Conservation (phyloP, 306 rosid genomes). For the Pterocarpus macrocarpus region DNA sequence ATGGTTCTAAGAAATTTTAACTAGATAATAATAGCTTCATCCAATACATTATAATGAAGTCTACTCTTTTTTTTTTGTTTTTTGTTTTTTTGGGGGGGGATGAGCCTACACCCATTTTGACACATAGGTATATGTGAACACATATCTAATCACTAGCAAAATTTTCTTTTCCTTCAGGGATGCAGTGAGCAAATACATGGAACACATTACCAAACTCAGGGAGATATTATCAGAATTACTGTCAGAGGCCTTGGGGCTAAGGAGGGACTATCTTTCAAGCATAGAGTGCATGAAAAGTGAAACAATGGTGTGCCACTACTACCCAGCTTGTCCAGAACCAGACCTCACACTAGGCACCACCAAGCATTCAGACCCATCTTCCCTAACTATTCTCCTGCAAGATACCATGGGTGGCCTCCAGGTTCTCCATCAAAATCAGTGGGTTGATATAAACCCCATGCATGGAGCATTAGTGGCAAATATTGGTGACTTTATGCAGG, state of each 20-base stretch:
- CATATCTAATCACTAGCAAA: no score
- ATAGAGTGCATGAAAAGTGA: conserved; percentile 75
- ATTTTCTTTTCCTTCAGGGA: conserved; percentile 47
- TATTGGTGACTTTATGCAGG: conserved; percentile 88
- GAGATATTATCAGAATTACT: conserved; percentile 61
- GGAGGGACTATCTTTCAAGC: conserved; percentile 56
- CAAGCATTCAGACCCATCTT: conserved; percentile 84
- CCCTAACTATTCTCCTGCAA: conserved; percentile 74
- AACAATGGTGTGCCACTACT: conserved; percentile 74
- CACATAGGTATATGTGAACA: no score
- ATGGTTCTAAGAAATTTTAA: no score
- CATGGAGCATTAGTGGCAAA: conserved; percentile 73
- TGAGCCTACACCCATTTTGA: no score
- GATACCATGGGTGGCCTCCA: conserved; percentile 84
- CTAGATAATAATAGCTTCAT: no score
- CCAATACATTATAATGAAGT: no score
- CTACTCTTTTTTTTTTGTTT: no score
- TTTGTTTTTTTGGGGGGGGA: no score
- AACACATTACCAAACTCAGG: conserved; percentile 57
- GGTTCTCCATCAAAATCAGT: conserved; percentile 69
- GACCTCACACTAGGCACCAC: conserved; percentile 73
- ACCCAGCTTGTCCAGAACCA: conserved; percentile 88
- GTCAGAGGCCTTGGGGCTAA: conserved; percentile 78
- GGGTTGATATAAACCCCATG: conserved; percentile 70
- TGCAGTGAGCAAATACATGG: conserved; percentile 63